Percentiles rank a stretch among this genome's conserved stretches.
These are phyloP conservation scores for Picea glauca DNA, from an alignment of 75 land plant species.

Conservation along the genomic window DNA sequence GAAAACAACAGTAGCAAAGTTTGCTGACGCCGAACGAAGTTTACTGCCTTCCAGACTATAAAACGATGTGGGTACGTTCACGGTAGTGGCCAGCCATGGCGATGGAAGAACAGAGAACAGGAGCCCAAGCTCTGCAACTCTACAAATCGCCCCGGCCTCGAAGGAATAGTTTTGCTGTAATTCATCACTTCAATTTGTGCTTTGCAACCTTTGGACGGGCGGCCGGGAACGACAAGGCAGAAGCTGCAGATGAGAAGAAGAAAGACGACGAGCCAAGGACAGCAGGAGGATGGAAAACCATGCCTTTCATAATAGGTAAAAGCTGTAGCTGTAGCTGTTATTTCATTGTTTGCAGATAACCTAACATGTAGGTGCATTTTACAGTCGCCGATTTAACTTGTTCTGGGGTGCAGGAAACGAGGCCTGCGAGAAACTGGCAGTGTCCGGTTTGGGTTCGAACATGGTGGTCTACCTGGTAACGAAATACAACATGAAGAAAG, in stretches of 20 bases:
- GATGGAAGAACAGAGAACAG: background rate
- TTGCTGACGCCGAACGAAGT: too few relatives aligned
- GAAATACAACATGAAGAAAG: slow-evolving; percentile 42
- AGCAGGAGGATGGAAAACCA: slow-evolving; percentile 48
- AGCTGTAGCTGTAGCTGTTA: too few relatives aligned
- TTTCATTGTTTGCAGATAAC: background rate
- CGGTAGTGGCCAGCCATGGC: too few relatives aligned
- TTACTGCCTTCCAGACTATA: too few relatives aligned
- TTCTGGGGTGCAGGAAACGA: slow-evolving; percentile 40
- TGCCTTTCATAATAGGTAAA: slow-evolving; percentile 53
- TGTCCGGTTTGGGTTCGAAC: slow-evolving; percentile 40
- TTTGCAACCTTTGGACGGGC: background rate
- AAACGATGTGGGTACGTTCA: background rate
- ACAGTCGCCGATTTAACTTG: background rate
- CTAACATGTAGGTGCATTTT: background rate
- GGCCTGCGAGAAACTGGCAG: slow-evolving; percentile 64
- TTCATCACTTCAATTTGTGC: slow-evolving; percentile 4
- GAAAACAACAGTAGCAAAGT: too few relatives aligned
- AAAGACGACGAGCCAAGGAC: background rate
- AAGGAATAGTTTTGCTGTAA: background rate
- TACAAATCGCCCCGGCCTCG: background rate
- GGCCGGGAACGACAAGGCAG: too few relatives aligned
- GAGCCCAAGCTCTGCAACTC: background rate
- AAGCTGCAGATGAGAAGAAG: background rate
- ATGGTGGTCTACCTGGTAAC: slow-evolving; percentile 45